Base-by-base conservation (phyloP, 192 early-diverging fungal genomes). In the Coemansia sp. region DNA sequence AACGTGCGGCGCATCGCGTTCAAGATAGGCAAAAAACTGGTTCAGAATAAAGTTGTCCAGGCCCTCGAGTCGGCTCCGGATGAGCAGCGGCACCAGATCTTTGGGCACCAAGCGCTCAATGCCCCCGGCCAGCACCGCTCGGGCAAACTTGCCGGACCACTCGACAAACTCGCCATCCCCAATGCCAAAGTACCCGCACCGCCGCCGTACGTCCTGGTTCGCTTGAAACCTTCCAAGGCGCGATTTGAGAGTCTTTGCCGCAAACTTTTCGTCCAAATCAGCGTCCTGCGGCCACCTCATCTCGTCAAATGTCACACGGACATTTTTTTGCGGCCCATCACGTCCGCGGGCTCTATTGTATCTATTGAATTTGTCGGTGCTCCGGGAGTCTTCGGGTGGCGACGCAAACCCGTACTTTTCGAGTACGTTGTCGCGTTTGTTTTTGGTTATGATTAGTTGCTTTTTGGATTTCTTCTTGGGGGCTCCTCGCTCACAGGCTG, bases 21-120 rank as follows among this genome's bases (percentile, higher is more conserved):
- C 72, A 41, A 85, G 64, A 48, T 82, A 90, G 14, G 65, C 66
- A 63, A 68, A 71, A 52, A 83, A 78, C 57, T 83, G 70, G 58
- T 73, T 76, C 19, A 71, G 54, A 2, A 74, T 64, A 24, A 65
- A 54, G 47, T 59, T 37, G n/a, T 73, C 61, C 11, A 82, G 57
- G 4, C 59, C 62, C 23, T 49, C 27, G 14, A 27, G 39, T 0
- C 76, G 66, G 3, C 60, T 65, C 35, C 72, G 71, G 19, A 57
- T 47, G 6, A 82, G 63, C 49, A 64, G 25, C 19, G 64, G 49
- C 0, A 80, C 27, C 17, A 84, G 57, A 8, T 59, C 57, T 1
- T 54, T 51, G 1, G 73, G 70, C 39, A 38, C n/a, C n/a, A 81
- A 57, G 5, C 56, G 54, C 24, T 64, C 64, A 39, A 82, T 69